Base-by-base conservation (phyloP, 2,329 filamentous ascomycete genomes). In the Exophiala xenobiotica region DNA sequence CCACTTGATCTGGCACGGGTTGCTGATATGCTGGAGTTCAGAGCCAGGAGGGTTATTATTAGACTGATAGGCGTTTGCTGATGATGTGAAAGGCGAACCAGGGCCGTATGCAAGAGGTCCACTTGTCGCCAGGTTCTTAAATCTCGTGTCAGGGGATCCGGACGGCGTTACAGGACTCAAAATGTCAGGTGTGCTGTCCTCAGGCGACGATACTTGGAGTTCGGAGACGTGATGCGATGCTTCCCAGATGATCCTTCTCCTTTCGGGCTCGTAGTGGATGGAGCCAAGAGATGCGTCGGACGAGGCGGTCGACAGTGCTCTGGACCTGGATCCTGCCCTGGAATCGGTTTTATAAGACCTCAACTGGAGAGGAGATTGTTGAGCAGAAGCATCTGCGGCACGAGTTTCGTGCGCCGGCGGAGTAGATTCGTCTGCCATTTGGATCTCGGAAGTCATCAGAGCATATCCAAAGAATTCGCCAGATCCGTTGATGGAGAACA, bases 401-500 rank as follows among this genome's bases (percentile, higher is more conserved):
- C 3, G 19, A 14, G 6, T n/a, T n/a, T 16, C 6, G 35, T 4
- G n/a, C 6, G 35, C 9, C 4, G 12, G 7, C 6, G 11, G 38
- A 6, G 38, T 12, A 40, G 8, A 7, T 19, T n/a, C 20, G 8
- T 20, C 12, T 12, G n/a, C 35, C 9, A 9, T 18, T 23, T 20
- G 49, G 12, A 53, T 52, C 27, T 57, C 54, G n/a, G 54, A 51
- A 5, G 35, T 50, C 54, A 57, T 57, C 1, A 27, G 19, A 4
- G 54, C 54, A 16, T 49, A 50, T 16, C 54, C 54, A 20, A 51
- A 54, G 41, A 57, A 57, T 16, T 40, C 19, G 18, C 54, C 47
- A 6, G 54, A 57, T 2, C 54, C 54, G 18, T 57, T 57, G 33
- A 57, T 35, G 14, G 51, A 54, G 29, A 57, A 57, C 8, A 57